phyloP scores from a whole-genome alignment of 768 basidiomycete genomes.

The Tulasnella calospora region DNA sequence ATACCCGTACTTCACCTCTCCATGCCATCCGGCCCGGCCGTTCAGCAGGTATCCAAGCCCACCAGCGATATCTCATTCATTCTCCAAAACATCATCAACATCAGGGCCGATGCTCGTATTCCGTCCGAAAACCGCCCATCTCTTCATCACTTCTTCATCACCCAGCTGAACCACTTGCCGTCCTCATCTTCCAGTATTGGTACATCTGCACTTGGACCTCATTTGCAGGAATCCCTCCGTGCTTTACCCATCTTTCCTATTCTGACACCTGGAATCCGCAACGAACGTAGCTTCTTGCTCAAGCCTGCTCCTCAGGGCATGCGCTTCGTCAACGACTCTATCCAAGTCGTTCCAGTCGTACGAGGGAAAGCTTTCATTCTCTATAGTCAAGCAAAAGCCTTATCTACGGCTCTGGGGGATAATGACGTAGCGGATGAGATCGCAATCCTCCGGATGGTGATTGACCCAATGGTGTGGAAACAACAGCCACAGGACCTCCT shows the following conservation, averaged over 20 bases:
- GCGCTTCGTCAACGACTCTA: neutral
- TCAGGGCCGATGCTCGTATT: neutral
- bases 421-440: neutral
- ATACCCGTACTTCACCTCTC: neutral
- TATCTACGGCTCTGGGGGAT: neutral
- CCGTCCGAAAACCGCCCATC: neutral
- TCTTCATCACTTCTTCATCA: neutral
- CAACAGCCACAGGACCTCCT: no score
- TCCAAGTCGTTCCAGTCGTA: neutral
- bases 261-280: neutral
- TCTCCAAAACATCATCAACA: neutral
- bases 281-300: neutral
- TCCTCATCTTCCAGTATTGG: neutral
- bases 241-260: conserved; percentile 5
- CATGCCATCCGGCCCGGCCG: neutral
- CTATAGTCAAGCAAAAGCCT: neutral
- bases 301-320: neutral
- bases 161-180: neutral
- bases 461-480: no score
- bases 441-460: neutral
- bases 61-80: neutral
- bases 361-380: neutral
- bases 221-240: neutral
- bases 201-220: neutral
- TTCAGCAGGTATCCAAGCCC: neutral